phyloP scores from a whole-genome alignment of 768 basidiomycete species.

The Macrolepiota fuliginosa region DNA sequence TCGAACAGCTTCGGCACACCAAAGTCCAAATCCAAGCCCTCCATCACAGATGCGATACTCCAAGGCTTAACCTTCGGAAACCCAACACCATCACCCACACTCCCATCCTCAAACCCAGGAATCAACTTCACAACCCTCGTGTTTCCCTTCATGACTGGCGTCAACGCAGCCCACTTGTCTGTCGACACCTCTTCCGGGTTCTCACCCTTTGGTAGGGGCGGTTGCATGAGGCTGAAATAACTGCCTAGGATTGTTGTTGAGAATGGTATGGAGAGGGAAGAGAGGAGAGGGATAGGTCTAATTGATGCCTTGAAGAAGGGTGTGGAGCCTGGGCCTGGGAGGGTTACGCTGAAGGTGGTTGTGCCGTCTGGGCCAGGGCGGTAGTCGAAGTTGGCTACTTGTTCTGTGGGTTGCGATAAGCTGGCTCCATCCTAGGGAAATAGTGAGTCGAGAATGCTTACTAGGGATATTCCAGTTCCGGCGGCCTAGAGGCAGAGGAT shows the following conservation, averaged over 20 bases:
- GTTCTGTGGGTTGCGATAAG: constrained; percentile 19
- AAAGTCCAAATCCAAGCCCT: constrained; percentile 6
- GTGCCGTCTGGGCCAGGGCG: constrained; percentile 16
- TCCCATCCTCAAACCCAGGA: constrained; percentile 11
- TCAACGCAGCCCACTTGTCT: constrained; percentile 8
- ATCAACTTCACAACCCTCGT: neutral
- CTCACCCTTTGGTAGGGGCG: neutral
- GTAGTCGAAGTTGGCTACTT: constrained; percentile 28
- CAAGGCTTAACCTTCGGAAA: constrained; percentile 11
- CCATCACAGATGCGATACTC: neutral
- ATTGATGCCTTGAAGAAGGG: constrained; percentile 31
- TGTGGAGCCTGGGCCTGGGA: constrained; percentile 15
- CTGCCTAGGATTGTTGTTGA: constrained; percentile 18
- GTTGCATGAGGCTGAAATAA: constrained; percentile 5
- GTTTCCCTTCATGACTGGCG: neutral
- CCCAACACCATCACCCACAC: constrained; percentile 9
- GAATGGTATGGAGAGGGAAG: constrained; percentile 20
- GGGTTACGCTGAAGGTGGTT: constrained; percentile 23
- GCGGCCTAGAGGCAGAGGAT: constrained; percentile 21
- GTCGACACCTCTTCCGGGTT: constrained; percentile 6
- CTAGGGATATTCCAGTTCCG: constrained; percentile 35
- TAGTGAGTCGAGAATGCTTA: constrained; percentile 13
- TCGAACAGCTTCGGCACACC: constrained; percentile 1
- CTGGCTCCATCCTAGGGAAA: neutral
- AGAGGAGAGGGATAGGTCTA: constrained; percentile 24